Percentiles rank a stretch among this genome's conserved stretches.
phyloP scores from a whole-genome alignment of 495 filamentous ascomycete genomes.

The Daldinia concentrica region DNA sequence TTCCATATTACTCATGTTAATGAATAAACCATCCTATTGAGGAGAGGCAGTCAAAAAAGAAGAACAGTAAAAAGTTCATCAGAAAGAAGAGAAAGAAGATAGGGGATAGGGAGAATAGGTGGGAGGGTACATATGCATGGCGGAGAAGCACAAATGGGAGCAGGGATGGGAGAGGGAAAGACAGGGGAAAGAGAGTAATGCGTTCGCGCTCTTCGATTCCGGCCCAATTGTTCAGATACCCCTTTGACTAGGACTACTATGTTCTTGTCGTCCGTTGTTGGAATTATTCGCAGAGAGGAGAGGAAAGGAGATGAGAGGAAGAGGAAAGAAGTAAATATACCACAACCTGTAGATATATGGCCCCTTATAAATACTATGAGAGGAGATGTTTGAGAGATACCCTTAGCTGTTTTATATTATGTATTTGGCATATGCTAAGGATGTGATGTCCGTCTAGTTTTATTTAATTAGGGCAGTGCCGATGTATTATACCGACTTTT shows the following conservation, averaged over 20 bases:
- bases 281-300: slow-evolving; percentile 2
- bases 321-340: slow-evolving; percentile 9
- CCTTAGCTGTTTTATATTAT: neutral
- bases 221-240: slow-evolving; percentile 34
- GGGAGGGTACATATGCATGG: neutral
- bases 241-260: slow-evolving; percentile 2
- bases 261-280: slow-evolving; percentile 1
- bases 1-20: neutral
- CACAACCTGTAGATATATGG: slow-evolving; percentile 14
- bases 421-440: neutral
- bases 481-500: neutral
- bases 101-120: neutral
- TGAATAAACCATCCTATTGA: neutral
- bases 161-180: neutral
- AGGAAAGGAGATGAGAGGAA: neutral
- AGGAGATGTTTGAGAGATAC: slow-evolving; percentile 23
- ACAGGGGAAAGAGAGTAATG: slow-evolving; percentile 2
- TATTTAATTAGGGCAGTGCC: neutral
- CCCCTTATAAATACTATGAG: slow-evolving; percentile 10
- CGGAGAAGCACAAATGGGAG: neutral
- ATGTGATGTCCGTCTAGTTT: neutral
- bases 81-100: neutral
- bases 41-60: neutral
- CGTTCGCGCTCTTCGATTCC: slow-evolving; percentile 11
- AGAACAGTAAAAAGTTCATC: neutral